These are phyloP conservation scores for Gnomoniopsis smithogilvyi DNA, from an alignment of 2,329 filamentous ascomycete species.

Conservation along the genomic window DNA sequence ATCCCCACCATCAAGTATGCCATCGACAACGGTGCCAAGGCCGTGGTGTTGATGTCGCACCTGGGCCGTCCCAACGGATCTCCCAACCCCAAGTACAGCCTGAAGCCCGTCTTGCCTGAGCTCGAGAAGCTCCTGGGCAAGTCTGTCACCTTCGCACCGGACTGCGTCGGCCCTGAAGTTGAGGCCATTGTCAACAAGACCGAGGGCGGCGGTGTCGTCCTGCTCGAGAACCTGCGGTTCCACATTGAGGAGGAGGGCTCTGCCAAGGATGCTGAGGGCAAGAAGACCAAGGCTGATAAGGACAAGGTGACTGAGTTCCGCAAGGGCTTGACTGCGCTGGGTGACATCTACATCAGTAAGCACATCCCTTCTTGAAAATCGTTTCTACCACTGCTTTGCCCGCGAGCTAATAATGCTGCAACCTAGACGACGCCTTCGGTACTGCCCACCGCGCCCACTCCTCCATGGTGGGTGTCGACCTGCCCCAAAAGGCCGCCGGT, in stretches of 20 bases:
- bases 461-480: constrained; percentile 96
- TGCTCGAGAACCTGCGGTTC: constrained; percentile 98
- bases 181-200: constrained; percentile 88
- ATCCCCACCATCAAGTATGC: constrained; percentile 94
- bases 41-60: constrained; percentile 97
- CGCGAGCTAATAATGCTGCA: constrained; percentile 20
- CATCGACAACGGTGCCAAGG: constrained; percentile 83
- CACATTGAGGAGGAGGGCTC: constrained; percentile 98
- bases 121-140: constrained; percentile 85
- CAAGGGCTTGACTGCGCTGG: constrained; percentile 89
- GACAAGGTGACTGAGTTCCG: constrained; percentile 88
- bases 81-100: constrained; percentile 86
- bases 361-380: constrained; percentile 19
- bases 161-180: constrained; percentile 85
- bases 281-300: constrained; percentile 98
- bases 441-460: constrained; percentile 98
- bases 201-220: constrained; percentile 74
- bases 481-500: constrained; percentile 94
- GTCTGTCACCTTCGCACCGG: constrained; percentile 82
- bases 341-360: constrained; percentile 95
- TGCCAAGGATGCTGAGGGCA: constrained; percentile 87
- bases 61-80: constrained; percentile 93
- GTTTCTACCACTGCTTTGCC: background rate
- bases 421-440: constrained; percentile 89
- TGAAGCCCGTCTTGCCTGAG: constrained; percentile 87